Evolutionary conservation across 225 moss, liverwort and hornwort genomes (phyloP).

Genomic region (Bryum argenteum): DNA sequence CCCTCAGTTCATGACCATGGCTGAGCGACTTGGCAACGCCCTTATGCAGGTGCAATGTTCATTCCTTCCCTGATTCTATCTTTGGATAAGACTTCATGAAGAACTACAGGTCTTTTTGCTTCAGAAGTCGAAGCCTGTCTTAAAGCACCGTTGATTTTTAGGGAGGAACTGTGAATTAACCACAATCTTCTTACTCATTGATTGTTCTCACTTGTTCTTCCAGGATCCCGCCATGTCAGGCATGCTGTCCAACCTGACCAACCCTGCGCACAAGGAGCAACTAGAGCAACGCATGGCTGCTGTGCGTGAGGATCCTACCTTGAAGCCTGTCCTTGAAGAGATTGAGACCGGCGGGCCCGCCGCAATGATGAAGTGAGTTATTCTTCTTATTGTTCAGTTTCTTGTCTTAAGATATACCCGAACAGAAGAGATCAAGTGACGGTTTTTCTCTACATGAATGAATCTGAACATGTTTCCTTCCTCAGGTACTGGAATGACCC

Average conservation of each 20-base stretch:
- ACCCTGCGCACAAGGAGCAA: slow-evolving; percentile 94
- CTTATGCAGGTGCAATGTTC: slow-evolving; percentile 83
- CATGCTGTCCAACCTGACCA: slow-evolving; percentile 88
- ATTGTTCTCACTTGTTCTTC: not conserved
- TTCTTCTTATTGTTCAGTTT: not conserved
- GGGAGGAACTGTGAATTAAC: no score
- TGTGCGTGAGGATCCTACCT: slow-evolving; percentile 89
- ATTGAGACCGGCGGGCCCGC: slow-evolving; percentile 95
- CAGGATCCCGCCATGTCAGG: slow-evolving; percentile 99
- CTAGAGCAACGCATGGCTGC: slow-evolving; percentile 94
- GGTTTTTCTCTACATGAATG: not conserved
- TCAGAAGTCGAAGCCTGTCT: not conserved
- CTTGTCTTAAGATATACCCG: no score
- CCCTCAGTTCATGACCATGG: slow-evolving; percentile 99
- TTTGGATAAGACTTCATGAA: not conserved
- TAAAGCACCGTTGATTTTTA: no score
- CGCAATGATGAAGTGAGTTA: slow-evolving; percentile 97
- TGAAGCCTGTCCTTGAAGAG: slow-evolving; percentile 97
- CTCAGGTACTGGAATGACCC: slow-evolving; percentile 98
- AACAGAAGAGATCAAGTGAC: not conserved
- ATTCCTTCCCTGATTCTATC: not conserved
- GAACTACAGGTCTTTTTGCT: not conserved
- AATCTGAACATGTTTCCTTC: not conserved
- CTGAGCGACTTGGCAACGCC: slow-evolving; percentile 95
- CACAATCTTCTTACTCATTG: not conserved